Base-by-base conservation (phyloP, 169 alveolate species). In the Babesia ovis region DNA sequence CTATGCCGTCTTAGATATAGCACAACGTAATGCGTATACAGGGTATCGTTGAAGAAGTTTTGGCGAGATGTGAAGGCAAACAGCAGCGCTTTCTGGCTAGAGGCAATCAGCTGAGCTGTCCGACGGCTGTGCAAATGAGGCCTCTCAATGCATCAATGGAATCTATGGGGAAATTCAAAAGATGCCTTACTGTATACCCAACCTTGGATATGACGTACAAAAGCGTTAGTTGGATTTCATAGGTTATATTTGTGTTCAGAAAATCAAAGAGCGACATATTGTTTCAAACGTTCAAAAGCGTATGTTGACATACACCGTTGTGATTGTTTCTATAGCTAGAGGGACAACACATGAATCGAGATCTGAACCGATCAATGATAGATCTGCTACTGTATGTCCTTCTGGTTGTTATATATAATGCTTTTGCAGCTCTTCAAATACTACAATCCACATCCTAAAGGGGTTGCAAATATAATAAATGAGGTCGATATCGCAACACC, bases 251-350 rank as follows among this genome's bases (percentile, higher is more conserved):
- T 6, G 14, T 41, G 29, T 29, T 23, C 50, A 81, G 89, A 43
- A 81, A 66, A 42, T 81, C 22, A 81, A 81, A 60, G 85, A 81
- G 46, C 70, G 89, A 6, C 89, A 81, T 31, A 39, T 81, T 39
- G 8, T 35, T 4, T 20, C 84, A 18, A 81, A 81, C 69, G 67
- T 81, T 27, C 39, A 66, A 12, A 81, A 72, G 79, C 67, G 87
- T 79, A 68, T 43, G 9, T 23, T 23, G 37, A 23, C 37, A 57
- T 42, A n/a, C 66, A 27, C 45, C 2, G 11, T 29, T 31, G 43
- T 32, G 23, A 14, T 55, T 23, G 23, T 27, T 14, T 35, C 8
- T 41, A 39, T 43, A 79, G 89, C 45, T 5, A 46, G 89, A 45
- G 66, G 82, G n/a, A 72, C 85, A 9, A 48, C 89, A n/a, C 53